Evolutionary conservation across 208 protist species (phyloP).

Genomic region (Blechomonas ayalai): DNA sequence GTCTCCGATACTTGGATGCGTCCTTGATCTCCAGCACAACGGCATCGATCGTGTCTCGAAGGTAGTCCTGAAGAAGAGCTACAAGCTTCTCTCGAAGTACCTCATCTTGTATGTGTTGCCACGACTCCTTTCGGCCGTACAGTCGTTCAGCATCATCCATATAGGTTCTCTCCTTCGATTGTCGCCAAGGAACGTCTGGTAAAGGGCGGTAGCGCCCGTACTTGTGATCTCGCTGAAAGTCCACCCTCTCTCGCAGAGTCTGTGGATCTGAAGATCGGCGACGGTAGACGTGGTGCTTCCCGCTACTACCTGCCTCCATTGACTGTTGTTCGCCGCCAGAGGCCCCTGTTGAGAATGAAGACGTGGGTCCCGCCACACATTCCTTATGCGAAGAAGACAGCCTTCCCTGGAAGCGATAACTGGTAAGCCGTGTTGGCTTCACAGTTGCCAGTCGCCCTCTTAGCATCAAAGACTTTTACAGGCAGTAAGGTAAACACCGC

Average conservation of each 20-base stretch:
- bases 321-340: not conserved
- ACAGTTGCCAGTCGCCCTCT: no score
- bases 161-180: constrained; percentile 65
- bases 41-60: constrained; percentile 60
- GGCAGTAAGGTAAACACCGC: no score
- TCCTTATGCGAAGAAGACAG: no score
- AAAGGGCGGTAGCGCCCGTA: constrained; percentile 65
- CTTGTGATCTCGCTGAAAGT: constrained; percentile 76
- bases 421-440: no score
- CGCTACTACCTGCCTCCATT: no score
- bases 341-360: not conserved
- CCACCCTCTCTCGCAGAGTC: constrained; percentile 50
- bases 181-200: constrained; percentile 64
- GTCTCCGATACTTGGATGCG: constrained; percentile 52
- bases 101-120: constrained; percentile 48
- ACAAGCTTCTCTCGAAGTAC: constrained; percentile 68
- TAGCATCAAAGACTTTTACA: no score
- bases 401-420: no score
- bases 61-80: constrained; percentile 70
- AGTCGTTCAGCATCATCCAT: constrained; percentile 86
- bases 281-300: no score
- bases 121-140: constrained; percentile 82
- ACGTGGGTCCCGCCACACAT: not conserved
- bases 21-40: constrained; percentile 49
- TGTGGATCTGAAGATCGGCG: constrained; percentile 70